These are phyloP conservation scores for Backusella psychrophila DNA, from an alignment of 192 early-diverging fungal genomes.

Conservation along the genomic window DNA sequence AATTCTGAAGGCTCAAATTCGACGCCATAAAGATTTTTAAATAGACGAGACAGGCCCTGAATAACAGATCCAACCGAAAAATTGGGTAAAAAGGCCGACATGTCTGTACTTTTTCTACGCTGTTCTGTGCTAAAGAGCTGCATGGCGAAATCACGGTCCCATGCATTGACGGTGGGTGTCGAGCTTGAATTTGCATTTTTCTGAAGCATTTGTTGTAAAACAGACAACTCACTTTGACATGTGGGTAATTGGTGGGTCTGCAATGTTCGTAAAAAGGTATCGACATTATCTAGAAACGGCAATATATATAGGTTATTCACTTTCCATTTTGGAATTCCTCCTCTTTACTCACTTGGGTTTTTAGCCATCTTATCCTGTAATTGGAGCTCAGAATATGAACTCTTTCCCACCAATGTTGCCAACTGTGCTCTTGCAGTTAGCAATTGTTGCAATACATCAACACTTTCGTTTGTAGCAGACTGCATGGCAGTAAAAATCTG, in stretches of 20 bases:
- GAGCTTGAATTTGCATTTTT: neutral
- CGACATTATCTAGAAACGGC: conserved; percentile 61
- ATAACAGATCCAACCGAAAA: conserved; percentile 90
- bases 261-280: conserved; percentile 79
- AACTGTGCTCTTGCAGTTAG: conserved; percentile 71
- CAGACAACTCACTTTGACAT: conserved; percentile 47
- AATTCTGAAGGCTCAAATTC: conserved; percentile 68
- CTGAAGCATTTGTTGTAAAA: conserved; percentile 48
- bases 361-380: conserved; percentile 93
- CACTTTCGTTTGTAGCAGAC: conserved; percentile 59
- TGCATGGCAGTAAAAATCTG: conserved; percentile 77
- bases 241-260: conserved; percentile 55
- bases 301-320: too few relatives aligned
- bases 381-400: conserved; percentile 82
- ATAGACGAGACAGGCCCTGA: conserved; percentile 83
- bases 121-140: conserved; percentile 27
- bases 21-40: conserved; percentile 85
- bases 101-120: conserved; percentile 37
- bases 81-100: conserved; percentile 60
- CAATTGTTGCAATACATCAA: conserved; percentile 70
- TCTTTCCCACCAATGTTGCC: conserved; percentile 71
- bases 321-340: neutral
- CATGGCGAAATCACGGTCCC: conserved; percentile 83
- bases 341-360: conserved; percentile 55
- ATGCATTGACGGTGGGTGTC: conserved; percentile 54